Conservation (phyloP, 305 asterid species). For the Fraxinus platypoda region DNA sequence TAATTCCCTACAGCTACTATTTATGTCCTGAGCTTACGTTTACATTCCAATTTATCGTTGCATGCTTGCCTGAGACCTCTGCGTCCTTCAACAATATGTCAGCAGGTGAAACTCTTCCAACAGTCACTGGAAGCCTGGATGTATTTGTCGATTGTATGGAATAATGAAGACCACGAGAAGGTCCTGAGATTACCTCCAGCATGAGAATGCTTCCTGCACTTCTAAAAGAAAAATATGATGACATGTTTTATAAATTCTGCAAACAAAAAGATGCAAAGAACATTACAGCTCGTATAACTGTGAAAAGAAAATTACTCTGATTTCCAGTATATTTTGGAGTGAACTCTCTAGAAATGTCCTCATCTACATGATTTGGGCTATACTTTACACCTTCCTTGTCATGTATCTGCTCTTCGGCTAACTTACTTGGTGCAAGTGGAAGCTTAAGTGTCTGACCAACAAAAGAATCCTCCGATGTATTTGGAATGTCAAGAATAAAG, state of each 20-base stretch:
- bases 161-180: slow-evolving; percentile 70
- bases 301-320: slow-evolving; percentile 61
- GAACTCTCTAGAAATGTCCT: slow-evolving; percentile 33
- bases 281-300: slow-evolving; percentile 24
- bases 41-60: slow-evolving; percentile 80
- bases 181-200: slow-evolving; percentile 94
- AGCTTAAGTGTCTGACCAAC: slow-evolving; percentile 67
- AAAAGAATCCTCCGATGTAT: slow-evolving; percentile 58
- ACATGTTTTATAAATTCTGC: slow-evolving; percentile 51
- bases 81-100: slow-evolving; percentile 76
- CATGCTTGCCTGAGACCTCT: slow-evolving; percentile 99
- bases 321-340: slow-evolving; percentile 40
- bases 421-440: slow-evolving; percentile 45
- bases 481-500: slow-evolving; percentile 79
- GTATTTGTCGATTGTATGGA: slow-evolving; percentile 63
- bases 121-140: slow-evolving; percentile 74
- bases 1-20: slow-evolving; percentile 15
- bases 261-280: slow-evolving; percentile 25
- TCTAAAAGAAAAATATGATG: slow-evolving; percentile 80
- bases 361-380: slow-evolving; percentile 43
- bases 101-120: slow-evolving; percentile 92
- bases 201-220: slow-evolving; percentile 90
- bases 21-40: slow-evolving; percentile 52
- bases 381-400: slow-evolving; percentile 45
- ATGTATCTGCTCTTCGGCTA: slow-evolving; percentile 44